A percentile compares a stretch with the other conserved stretches of the same genome.
Evolutionary conservation across 331 rosid genomes (phyloP).

Genomic region (Rhamnella rubrinervis): DNA sequence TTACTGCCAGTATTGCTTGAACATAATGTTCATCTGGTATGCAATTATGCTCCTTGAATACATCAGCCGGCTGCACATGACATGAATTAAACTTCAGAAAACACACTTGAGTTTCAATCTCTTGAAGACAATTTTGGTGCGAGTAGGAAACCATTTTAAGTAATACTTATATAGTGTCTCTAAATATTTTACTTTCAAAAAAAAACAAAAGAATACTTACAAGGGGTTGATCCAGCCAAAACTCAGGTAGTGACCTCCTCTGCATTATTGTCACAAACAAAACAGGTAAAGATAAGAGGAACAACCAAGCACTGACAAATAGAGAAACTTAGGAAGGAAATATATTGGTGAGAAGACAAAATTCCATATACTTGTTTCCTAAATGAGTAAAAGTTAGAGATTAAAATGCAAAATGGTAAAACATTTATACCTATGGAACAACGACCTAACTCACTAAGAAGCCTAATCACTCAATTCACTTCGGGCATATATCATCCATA

Average conservation of each 20-base stretch:
- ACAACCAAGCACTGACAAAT: constrained; percentile 4
- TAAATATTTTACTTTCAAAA: no score
- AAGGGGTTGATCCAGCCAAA: constrained; percentile 88
- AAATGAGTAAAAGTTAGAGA: no score
- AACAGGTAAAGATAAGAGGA: constrained; percentile 20
- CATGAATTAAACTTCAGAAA: constrained; percentile 15
- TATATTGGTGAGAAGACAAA: not conserved
- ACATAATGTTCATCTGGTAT: constrained; percentile 98
- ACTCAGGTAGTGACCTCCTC: constrained; percentile 93
- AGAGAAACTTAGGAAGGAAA: not conserved
- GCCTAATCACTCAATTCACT: no score
- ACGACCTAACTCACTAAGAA: no score
- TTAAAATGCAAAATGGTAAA: no score
- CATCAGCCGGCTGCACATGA: constrained; percentile 76
- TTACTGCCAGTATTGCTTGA: constrained; percentile 88
- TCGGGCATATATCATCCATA: no score
- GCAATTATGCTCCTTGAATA: constrained; percentile 83
- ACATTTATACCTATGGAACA: no score
- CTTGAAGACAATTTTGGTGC: constrained; percentile 9
- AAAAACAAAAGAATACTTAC: constrained; percentile 48
- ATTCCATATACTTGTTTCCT: not conserved
- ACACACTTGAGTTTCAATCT: constrained; percentile 3
- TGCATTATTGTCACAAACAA: constrained; percentile 44
- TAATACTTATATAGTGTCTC: not conserved
- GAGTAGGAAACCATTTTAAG: not conserved